These are phyloP conservation scores for Sporothrix variecibatus DNA, from an alignment of 2,329 filamentous ascomycete genomes.

Conservation along the genomic window DNA sequence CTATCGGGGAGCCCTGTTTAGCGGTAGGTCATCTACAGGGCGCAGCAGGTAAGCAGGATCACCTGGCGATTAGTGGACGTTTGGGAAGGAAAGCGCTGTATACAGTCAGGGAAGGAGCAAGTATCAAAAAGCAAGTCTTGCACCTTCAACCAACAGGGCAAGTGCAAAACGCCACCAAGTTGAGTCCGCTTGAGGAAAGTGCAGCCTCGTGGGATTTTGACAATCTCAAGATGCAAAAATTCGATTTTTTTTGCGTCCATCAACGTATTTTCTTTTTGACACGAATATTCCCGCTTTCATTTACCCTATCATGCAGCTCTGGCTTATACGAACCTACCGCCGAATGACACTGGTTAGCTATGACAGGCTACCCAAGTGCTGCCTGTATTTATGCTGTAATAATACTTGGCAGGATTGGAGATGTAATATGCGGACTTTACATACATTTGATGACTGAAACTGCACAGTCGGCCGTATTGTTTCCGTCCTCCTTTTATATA, in stretches of 20 bases:
- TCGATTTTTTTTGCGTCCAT: not conserved
- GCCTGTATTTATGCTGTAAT: not conserved
- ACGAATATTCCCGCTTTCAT: not conserved
- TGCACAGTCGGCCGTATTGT: too few relatives aligned
- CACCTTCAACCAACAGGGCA: not conserved
- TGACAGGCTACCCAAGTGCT: not conserved
- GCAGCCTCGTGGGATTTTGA: not conserved
- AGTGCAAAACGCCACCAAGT: not conserved
- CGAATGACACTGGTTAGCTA: not conserved
- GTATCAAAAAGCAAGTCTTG: too few relatives aligned
- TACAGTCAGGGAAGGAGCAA: not conserved
- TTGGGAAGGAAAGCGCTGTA: not conserved
- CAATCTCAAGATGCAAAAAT: not conserved
- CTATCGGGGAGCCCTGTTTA: slow-evolving; percentile 1
- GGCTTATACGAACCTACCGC: not conserved
- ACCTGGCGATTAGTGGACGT: slow-evolving; percentile 7
- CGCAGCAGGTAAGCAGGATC: slow-evolving; percentile 21
- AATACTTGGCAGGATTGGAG: not conserved
- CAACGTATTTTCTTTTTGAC: too few relatives aligned
- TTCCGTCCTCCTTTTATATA: too few relatives aligned
- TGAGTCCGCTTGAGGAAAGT: not conserved
- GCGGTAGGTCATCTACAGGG: slow-evolving; percentile 8
- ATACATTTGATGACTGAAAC: too few relatives aligned
- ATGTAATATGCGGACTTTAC: too few relatives aligned
- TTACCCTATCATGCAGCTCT: slow-evolving; percentile 7